Evolutionary conservation across 345 rosid species (phyloP), one percentile per base, ranked within the genome.

Genomic region (Cochlearia excelsa): DNA sequence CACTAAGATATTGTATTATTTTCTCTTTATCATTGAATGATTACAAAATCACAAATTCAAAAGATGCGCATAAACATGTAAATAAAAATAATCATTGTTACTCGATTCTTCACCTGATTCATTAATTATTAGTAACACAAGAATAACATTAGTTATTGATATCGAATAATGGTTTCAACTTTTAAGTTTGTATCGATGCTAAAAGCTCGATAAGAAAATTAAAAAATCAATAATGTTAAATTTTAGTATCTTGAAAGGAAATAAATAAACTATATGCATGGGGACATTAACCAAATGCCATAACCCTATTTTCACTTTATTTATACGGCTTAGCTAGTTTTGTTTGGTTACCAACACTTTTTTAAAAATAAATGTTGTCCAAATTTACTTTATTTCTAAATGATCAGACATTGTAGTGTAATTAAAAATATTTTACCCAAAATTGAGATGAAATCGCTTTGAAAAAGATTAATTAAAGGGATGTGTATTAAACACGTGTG

Each of bases 301-400:
- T 49, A 31, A 66, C 71, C 46, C 44, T 67, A 44, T 44, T 27
- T 51, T 51, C 59, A 51, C 59, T 51, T 44, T 16, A 67, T 59
- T 53, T 46, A 51, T 43, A 43, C 59, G 34, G 59, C 53, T 35
- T 59, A 35, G 28, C 39, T 59, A 35, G 28, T 46, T 35, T 51
- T 59, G 65, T 29, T 67, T 67, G 71, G 53, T 67, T 67, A 67
- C 65, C 65, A 59, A 67, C 71, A 51, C 35, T 51, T 16, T 51
- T 28, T 35, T 44, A 33, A 33, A 43, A 11, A 23, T 9, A 67
- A n/a, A 26, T 40, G n/a, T 40, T 57, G 33, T 58, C 57, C 37
- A 57, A 27, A 9, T 55, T 34, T 41, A 7, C 38, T 11, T 27
- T 26, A 2, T 42, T 23, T 48, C 26, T 39, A 39, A 47, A 49